phyloP scores from a whole-genome alignment of 2,329 filamentous ascomycete genomes.

The Phialophora chinensis region DNA sequence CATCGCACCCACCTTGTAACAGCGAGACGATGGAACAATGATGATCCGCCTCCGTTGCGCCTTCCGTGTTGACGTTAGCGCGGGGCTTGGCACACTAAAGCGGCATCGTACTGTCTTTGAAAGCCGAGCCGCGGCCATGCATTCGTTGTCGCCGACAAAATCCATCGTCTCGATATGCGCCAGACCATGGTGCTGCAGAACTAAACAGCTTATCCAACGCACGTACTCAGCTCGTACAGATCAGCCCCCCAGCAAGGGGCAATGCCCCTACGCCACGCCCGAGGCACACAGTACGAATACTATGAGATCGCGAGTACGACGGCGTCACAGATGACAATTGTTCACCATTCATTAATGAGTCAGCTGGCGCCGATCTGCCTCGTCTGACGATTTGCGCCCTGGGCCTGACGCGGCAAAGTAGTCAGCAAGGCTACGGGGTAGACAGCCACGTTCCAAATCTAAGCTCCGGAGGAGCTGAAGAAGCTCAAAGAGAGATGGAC shows the following conservation, averaged over 20 bases:
- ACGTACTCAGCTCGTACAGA: neutral
- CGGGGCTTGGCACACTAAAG: too few species aligned
- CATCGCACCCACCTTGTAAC: neutral
- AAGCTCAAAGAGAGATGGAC: neutral
- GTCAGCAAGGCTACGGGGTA: slow-evolving; percentile 10
- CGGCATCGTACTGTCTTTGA: too few species aligned
- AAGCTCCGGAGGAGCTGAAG: neutral
- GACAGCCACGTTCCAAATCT: neutral
- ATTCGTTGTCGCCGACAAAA: too few species aligned
- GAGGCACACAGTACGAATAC: neutral
- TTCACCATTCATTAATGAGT: slow-evolving; percentile 11
- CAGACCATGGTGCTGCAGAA: too few species aligned
- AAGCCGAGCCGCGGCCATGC: too few species aligned
- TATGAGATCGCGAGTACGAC: neutral
- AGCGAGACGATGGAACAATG: neutral
- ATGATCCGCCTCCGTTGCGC: too few species aligned
- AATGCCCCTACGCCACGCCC: neutral
- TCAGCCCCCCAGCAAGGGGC: neutral
- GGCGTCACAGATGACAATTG: neutral
- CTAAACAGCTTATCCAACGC: too few species aligned
- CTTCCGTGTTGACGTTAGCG: too few species aligned
- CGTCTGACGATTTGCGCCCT: neutral
- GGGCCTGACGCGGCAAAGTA: neutral
- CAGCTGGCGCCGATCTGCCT: slow-evolving; percentile 10
- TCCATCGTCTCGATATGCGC: too few species aligned